Evolutionary conservation across 805 yeast genomes (phyloP).

Genomic region (Wickerhamomyces bisporus): DNA sequence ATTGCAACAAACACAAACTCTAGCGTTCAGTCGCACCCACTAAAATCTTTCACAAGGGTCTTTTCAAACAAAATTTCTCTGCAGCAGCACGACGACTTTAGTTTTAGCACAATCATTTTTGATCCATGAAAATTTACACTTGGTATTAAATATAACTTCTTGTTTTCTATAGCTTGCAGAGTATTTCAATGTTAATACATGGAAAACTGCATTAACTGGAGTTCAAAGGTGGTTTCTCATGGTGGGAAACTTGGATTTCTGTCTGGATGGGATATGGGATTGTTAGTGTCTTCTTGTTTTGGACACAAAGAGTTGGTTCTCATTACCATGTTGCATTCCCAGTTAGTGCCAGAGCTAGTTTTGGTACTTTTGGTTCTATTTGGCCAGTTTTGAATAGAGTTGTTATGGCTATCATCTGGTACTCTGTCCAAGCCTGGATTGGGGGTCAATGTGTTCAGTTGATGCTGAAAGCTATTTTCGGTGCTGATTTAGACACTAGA

Average conservation of each 20-base stretch:
- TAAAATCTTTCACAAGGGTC: conserved; percentile 1
- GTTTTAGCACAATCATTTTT: conserved; percentile 58
- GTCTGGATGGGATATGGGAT: conserved; percentile 81
- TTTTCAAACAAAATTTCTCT: conserved; percentile 5
- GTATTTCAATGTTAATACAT: conserved; percentile 83
- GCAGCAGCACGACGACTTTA: conserved; percentile 30
- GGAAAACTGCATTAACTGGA: conserved; percentile 90
- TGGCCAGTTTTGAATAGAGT: conserved; percentile 91
- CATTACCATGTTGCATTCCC: conserved; percentile 83
- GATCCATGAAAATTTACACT: conserved; percentile 65
- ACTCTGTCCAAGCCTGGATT: conserved; percentile 66
- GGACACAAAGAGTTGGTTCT: conserved; percentile 76
- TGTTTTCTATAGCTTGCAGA: conserved; percentile 86
- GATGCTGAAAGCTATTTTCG: conserved; percentile 67
- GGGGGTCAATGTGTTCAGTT: conserved; percentile 70
- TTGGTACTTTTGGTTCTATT: conserved; percentile 80
- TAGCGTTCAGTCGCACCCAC: no score
- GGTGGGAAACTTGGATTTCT: conserved; percentile 91
- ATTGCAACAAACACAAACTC: no score
- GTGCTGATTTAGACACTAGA: conserved; percentile 37
- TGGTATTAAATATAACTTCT: conserved; percentile 81
- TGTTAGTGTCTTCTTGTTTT: conserved; percentile 62
- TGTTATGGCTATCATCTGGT: conserved; percentile 74
- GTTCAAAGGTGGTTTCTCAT: conserved; percentile 67
- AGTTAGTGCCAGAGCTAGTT: conserved; percentile 71